These are phyloP conservation scores for Fusarium veterinarium DNA, from an alignment of 2,329 filamentous ascomycete genomes.

Conservation along the genomic window DNA sequence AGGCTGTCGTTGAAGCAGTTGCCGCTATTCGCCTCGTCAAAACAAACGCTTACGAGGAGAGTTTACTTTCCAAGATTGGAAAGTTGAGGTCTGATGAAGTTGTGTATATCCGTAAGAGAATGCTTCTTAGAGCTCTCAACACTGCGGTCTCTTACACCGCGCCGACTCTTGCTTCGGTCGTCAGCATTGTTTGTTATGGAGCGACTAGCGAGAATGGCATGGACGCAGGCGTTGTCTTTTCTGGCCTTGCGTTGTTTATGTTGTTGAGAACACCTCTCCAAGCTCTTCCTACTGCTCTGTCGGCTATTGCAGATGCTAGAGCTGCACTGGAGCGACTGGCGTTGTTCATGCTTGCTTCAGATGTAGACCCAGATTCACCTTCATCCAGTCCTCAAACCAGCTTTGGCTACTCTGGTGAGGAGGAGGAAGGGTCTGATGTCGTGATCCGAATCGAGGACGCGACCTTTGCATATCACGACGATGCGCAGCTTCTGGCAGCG, in stretches of 20 bases:
- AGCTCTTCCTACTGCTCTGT: conserved; percentile 14
- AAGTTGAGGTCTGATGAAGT: conserved; percentile 23
- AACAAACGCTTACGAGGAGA: conserved; percentile 28
- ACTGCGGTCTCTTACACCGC: conserved; percentile 21
- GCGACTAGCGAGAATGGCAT: conserved; percentile 17
- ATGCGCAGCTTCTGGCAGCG: not conserved
- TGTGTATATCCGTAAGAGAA: conserved; percentile 24
- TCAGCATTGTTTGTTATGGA: conserved; percentile 26
- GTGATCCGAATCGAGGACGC: conserved; percentile 12
- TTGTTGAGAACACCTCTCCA: conserved; percentile 12
- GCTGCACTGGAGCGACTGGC: conserved; percentile 20
- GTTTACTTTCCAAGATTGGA: conserved; percentile 21
- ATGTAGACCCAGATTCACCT: not conserved
- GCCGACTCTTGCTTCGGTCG: conserved; percentile 17
- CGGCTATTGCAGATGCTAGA: conserved; percentile 19
- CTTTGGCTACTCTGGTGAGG: not conserved
- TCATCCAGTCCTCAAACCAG: not conserved
- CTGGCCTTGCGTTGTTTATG: conserved; percentile 15
- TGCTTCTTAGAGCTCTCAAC: conserved; percentile 27
- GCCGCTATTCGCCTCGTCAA: conserved; percentile 19
- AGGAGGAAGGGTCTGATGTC: rapidly evolving
- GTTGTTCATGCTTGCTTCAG: conserved; percentile 18
- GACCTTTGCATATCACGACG: conserved; percentile 16
- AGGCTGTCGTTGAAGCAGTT: conserved; percentile 23
- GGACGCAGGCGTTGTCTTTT: conserved; percentile 22